Conservation (phyloP, 2,329 filamentous ascomycete genomes). For the Penicillium decumbens region DNA sequence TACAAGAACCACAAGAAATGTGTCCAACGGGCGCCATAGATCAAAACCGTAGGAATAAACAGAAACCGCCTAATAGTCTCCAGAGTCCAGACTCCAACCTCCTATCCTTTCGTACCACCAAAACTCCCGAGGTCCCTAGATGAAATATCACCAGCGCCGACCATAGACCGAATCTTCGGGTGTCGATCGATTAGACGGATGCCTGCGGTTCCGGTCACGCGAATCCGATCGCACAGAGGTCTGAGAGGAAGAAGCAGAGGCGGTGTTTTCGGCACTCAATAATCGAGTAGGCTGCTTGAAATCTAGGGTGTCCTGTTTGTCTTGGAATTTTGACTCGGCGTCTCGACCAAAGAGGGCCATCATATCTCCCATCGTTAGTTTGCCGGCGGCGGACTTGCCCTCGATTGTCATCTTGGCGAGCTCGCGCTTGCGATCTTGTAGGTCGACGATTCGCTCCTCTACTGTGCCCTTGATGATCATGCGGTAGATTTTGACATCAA, state of each 20-base stretch:
- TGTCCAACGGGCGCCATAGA: neutral
- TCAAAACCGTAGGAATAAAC: neutral
- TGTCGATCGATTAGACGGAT: slow-evolving; percentile 20
- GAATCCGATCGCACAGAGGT: slow-evolving; percentile 9
- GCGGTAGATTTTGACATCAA: slow-evolving; percentile 93
- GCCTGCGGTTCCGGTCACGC: slow-evolving; percentile 17
- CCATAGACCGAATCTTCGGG: slow-evolving; percentile 43
- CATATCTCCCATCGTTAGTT: slow-evolving; percentile 89
- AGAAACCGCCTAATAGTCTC: neutral
- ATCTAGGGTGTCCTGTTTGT: slow-evolving; percentile 41
- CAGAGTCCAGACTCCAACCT: neutral
- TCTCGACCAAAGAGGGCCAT: slow-evolving; percentile 79
- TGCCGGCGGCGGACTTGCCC: slow-evolving; percentile 67
- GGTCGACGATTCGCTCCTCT: slow-evolving; percentile 87
- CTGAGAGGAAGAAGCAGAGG: slow-evolving; percentile 2
- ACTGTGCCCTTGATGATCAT: slow-evolving; percentile 82
- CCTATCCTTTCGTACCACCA: neutral
- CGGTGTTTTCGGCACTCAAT: slow-evolving; percentile 25
- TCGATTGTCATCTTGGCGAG: slow-evolving; percentile 91
- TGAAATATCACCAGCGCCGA: slow-evolving; percentile 33
- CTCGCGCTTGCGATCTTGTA: slow-evolving; percentile 89
- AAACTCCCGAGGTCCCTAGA: neutral
- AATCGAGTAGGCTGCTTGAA: slow-evolving; percentile 33
- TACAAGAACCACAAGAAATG: neutral
- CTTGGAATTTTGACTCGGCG: slow-evolving; percentile 47